These are phyloP conservation scores for Hemerocallis citrina DNA, from an alignment of 106 monocot species.

Conservation along the genomic window DNA sequence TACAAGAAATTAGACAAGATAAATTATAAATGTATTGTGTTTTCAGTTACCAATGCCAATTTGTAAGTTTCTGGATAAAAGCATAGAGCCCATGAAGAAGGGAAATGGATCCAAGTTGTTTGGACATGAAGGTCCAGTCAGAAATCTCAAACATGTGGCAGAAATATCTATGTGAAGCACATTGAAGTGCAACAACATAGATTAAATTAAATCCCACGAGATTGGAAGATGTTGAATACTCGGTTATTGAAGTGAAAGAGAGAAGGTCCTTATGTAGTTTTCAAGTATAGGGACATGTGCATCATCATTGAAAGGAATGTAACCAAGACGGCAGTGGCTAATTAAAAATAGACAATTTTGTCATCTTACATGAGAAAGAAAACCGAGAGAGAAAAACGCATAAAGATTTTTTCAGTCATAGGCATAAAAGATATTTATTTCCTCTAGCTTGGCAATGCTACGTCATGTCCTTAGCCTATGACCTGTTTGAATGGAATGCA, in stretches of 20 bases:
- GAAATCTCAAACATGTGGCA: neutral
- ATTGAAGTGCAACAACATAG: neutral
- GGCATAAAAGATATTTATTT: neutral
- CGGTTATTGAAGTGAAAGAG: neutral
- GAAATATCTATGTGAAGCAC: neutral
- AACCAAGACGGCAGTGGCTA: neutral
- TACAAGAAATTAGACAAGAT: neutral
- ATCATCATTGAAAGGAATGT: neutral
- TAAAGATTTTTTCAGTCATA: no score
- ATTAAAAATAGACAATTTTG: neutral
- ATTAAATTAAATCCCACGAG: neutral
- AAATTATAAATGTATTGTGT: neutral
- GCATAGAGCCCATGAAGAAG: neutral
- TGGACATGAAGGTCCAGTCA: neutral
- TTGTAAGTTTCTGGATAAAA: neutral
- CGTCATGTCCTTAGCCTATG: neutral
- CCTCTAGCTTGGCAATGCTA: neutral
- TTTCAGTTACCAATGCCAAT: neutral
- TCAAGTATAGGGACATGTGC: neutral
- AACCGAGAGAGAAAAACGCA: no score
- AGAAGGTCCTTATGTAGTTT: neutral
- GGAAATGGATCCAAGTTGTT: neutral
- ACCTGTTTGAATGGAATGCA: no score
- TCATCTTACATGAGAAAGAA: neutral
- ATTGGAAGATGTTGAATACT: neutral